A percentile compares a stretch with the other conserved stretches of the same genome.
These are phyloP conservation scores for Bonia amplexicaulis DNA, from an alignment of 176 grass and related monocot species.

Conservation along the genomic window DNA sequence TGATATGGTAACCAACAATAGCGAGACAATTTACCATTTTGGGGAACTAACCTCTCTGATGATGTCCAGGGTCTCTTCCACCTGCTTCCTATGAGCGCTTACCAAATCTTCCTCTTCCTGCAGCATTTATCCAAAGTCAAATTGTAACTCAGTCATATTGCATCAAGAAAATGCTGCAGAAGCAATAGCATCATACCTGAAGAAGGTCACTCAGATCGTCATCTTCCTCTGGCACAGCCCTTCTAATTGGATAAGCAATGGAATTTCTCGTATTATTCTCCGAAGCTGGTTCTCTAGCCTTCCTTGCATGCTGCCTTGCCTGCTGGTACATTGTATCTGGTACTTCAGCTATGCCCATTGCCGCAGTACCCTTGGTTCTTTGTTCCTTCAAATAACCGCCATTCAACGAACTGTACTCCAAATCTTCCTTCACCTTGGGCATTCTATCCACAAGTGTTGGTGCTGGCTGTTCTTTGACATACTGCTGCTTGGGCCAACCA, in stretches of 20 bases:
- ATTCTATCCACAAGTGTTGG: conserved; percentile 30
- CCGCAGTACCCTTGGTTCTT: conserved; percentile 27
- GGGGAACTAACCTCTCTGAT: conserved; percentile 55
- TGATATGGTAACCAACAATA: background rate
- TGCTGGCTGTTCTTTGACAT: conserved; percentile 41
- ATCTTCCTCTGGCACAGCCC: conserved; percentile 49
- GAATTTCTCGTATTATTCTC: conserved; percentile 34
- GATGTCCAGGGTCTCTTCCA: conserved; percentile 87
- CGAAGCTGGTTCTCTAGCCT: conserved; percentile 28
- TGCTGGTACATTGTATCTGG: conserved; percentile 54
- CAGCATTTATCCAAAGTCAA: conserved; percentile 1
- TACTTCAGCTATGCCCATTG: conserved; percentile 44
- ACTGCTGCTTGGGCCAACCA: conserved; percentile 63
- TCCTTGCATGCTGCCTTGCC: conserved; percentile 36
- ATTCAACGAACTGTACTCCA: conserved; percentile 11
- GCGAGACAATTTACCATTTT: background rate
- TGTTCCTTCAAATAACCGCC: conserved; percentile 44
- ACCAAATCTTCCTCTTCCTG: conserved; percentile 97
- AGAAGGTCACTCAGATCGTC: conserved; percentile 66
- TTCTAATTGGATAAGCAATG: conserved; percentile 28
- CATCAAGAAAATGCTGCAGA: conserved; percentile 23
- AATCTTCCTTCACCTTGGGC: conserved; percentile 41
- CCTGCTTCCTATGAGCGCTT: conserved; percentile 78
- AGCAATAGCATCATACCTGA: conserved; percentile 45
- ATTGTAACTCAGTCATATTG: background rate